Percentiles rank a stretch among this genome's conserved stretches.
Evolutionary conservation across 2,329 filamentous ascomycete genomes (phyloP).

Genomic region (Xylariaceae sp.): DNA sequence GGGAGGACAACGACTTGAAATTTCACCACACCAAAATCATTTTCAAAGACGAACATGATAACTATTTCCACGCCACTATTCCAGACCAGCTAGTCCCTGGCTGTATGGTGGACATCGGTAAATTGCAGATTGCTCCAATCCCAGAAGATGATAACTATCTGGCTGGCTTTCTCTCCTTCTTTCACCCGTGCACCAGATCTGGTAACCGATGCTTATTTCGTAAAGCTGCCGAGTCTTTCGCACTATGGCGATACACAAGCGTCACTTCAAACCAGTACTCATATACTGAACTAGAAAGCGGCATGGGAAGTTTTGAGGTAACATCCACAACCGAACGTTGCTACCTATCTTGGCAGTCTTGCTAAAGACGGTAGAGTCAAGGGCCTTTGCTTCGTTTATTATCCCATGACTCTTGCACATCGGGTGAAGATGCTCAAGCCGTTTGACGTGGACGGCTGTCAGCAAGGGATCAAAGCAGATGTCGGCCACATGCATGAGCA

Average conservation of each 20-base stretch:
- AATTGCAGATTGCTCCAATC: conserved; percentile 1
- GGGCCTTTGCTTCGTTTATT: conserved; percentile 6
- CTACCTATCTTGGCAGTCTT: conserved; percentile 6
- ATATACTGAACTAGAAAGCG: conserved; percentile 2
- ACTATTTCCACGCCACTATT: conserved; percentile 3
- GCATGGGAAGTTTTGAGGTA: conserved; percentile 5
- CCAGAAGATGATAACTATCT: conserved; percentile 2
- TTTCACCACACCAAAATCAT: conserved; percentile 4
- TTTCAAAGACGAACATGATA: conserved; percentile 1
- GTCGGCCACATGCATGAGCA: conserved; percentile 7
- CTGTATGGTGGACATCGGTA: background rate
- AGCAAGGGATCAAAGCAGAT: conserved; percentile 3
- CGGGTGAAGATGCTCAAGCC: background rate
- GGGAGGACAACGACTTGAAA: conserved; percentile 2
- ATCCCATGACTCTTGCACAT: conserved; percentile 3
- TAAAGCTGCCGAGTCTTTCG: conserved; percentile 2
- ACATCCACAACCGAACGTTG: conserved; percentile 10
- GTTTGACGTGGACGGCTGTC: conserved; percentile 2
- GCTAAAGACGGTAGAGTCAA: conserved; percentile 1
- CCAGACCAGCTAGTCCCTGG: conserved; percentile 1
- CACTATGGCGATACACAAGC: conserved; percentile 1
- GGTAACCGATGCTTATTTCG: background rate
- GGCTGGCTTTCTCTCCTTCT: conserved; percentile 1
- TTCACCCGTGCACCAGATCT: conserved; percentile 2
- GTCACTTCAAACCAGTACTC: background rate